Base-by-base conservation (phyloP, 768 basidiomycete genomes). In the Macrolepiota albuminosa region DNA sequence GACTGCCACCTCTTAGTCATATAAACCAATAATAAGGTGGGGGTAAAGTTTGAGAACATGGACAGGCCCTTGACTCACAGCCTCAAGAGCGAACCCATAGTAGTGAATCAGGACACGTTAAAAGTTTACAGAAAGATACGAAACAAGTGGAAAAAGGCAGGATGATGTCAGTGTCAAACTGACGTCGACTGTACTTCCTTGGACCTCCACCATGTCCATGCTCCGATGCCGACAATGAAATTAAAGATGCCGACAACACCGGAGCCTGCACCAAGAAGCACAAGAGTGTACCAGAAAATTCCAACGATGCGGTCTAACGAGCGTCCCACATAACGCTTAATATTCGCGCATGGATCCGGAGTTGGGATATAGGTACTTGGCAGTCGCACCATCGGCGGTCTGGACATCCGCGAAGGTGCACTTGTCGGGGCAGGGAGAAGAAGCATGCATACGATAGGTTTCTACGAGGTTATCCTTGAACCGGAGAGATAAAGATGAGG, bases 401-500 rank as follows among this genome's bases (percentile, higher is more conserved):
- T 68, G 9, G 70, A 45, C 8, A 29, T 40, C 16, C 43, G 54
- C 26, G 45, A 54, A 43, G 43, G 13, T 49, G 46, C n/a, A 18
- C 24, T 36, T 45, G 49, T 24, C 10, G 78, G 66, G 24, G 87
- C 85, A 29, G 94, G 77, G 31, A 85, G 76, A 13, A 95, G 78
- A 40, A 94, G 75, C 64, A 67, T 56, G 34, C 85, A 80, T 16
- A 93, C 85, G 53, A 98, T 82, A 0, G 95, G 95, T 87, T 97
- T 97, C 89, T 92, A 64, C 21, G 10, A 37, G 16, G 26, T 42
- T 1, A 59, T 53, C 33, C 45, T 39, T 43, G 14, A 21, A 42
- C 14, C 55, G 26, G 21, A 43, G 14, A 46, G 14, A 24, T 18
- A 11, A 34, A 13, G 34, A 24, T 18, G 6, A 54, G 29, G 3